Evolutionary conservation across 1,284 basidiomycete species (phyloP).

Genomic region (Schizophyllum commune): DNA sequence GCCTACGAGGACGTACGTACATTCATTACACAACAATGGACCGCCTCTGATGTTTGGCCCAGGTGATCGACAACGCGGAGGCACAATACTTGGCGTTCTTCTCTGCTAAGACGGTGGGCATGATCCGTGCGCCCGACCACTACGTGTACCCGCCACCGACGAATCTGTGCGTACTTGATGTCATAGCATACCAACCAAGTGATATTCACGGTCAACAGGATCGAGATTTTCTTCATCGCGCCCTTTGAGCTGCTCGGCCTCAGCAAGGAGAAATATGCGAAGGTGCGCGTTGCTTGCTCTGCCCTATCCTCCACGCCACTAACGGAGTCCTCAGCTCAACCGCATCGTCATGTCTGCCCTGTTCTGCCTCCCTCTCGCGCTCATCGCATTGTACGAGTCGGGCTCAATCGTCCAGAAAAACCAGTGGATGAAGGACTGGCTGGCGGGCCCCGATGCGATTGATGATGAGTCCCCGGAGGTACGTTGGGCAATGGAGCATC

Average conservation of each 20-base stretch:
- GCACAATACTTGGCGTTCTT: constrained; percentile 87
- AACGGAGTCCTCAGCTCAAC: constrained; percentile 45
- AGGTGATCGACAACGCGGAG: constrained; percentile 58
- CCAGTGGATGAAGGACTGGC: constrained; percentile 62
- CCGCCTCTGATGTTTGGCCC: too few species aligned
- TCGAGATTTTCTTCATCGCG: constrained; percentile 75
- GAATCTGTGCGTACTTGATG: constrained; percentile 60
- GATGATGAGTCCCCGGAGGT: constrained; percentile 47
- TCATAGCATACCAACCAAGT: too few species aligned
- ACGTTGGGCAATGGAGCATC: too few species aligned
- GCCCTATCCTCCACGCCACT: neutral
- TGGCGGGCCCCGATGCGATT: constrained; percentile 56
- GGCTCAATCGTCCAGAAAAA: constrained; percentile 25
- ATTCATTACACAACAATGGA: too few species aligned
- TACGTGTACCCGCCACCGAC: constrained; percentile 71
- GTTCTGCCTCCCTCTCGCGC: constrained; percentile 73
- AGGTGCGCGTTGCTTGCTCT: too few species aligned
- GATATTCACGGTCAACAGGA: constrained; percentile 4
- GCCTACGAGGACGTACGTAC: constrained; percentile 85
- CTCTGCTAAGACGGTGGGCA: constrained; percentile 73
- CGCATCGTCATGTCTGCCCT: constrained; percentile 67
- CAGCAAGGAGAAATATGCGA: neutral
- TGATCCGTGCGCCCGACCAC: constrained; percentile 81
- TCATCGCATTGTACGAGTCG: constrained; percentile 76
- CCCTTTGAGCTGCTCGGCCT: constrained; percentile 69